Percentiles rank a stretch among this genome's conserved stretches.
phyloP scores from a whole-genome alignment of 768 basidiomycete genomes.

The Lactarius sanguifluus region DNA sequence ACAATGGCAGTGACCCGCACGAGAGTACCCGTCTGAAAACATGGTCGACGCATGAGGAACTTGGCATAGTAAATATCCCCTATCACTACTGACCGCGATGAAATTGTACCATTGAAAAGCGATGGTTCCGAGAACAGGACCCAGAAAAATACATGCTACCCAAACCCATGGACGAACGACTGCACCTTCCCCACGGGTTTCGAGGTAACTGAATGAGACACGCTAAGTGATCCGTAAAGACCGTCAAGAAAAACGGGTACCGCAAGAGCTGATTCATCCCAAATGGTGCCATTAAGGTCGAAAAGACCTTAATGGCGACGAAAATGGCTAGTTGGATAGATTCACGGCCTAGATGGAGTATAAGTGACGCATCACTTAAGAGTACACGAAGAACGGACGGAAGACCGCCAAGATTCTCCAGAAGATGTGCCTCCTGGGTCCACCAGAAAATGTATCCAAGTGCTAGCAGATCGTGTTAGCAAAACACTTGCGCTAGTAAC shows the following conservation, averaged over 20 bases:
- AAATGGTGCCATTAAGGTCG: no score
- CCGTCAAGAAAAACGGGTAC: no score
- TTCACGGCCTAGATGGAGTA: conserved; percentile 20
- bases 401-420: conserved; percentile 33
- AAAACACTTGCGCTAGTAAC: neutral
- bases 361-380: neutral
- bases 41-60: neutral
- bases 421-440: conserved; percentile 31
- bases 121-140: conserved; percentile 45
- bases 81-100: conserved; percentile 32
- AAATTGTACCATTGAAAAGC: conserved; percentile 55
- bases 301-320: no score
- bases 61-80: neutral
- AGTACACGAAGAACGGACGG: conserved; percentile 15
- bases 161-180: no score
- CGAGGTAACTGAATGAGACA: no score
- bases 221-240: no score
- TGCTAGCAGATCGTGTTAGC: conserved; percentile 29
- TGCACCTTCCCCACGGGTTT: no score
- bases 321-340: no score
- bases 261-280: no score
- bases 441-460: conserved; percentile 32
- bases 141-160: no score
- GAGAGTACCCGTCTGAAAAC: conserved; percentile 37
- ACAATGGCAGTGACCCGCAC: conserved; percentile 48